Evolutionary conservation across 257 asterid genomes (phyloP), one percentile per base, ranked within the genome.

Genomic region (Nemophila menziesii): DNA sequence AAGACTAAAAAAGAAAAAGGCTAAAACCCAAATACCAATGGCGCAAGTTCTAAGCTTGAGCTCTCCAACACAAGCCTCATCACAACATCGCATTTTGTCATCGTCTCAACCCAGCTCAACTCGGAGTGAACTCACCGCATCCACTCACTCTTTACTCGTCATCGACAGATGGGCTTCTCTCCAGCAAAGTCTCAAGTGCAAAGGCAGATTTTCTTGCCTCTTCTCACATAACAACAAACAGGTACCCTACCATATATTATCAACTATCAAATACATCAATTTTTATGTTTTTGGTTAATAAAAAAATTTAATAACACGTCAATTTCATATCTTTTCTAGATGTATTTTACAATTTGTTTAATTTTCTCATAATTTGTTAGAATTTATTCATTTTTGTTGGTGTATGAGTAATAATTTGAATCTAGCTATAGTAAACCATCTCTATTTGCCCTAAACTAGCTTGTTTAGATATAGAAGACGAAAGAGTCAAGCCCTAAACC

Each of bases 171-270:
- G 83, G 77, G 43, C 49, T 40, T 67, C 69, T 22, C 58, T 67
- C 36, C 61, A 65, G 7, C 69, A 45, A 11, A 67, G 66, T 26
- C 52, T 76, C 61, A 49, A 60, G 22, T 71, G 81, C 73, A 56
- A 55, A 43, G 74, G 70, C 62, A 67, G 73, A 49, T 55, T 71
- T 50, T 69, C 63, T 42, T 86, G 96, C 76, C 79, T 86, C 46
- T 86, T 86, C 56, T 78, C 89, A 13, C 62, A 67, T 45, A 82
- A 77, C 56, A 68, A 78, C 52, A 85, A 58, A 66, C 82, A 78
- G 92, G 93, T 85, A 39, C 36, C 36, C 8, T 10, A 29, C 36
- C 36, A 29, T 10, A 29, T 29, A 7, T 29, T 29, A 29, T 2
- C 36, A 7, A 7, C 36, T 29, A 5, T 2, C 2, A 29, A 29